These are phyloP conservation scores for Sutorius eximius DNA, from an alignment of 1,284 basidiomycete genomes.

Conservation along the genomic window DNA sequence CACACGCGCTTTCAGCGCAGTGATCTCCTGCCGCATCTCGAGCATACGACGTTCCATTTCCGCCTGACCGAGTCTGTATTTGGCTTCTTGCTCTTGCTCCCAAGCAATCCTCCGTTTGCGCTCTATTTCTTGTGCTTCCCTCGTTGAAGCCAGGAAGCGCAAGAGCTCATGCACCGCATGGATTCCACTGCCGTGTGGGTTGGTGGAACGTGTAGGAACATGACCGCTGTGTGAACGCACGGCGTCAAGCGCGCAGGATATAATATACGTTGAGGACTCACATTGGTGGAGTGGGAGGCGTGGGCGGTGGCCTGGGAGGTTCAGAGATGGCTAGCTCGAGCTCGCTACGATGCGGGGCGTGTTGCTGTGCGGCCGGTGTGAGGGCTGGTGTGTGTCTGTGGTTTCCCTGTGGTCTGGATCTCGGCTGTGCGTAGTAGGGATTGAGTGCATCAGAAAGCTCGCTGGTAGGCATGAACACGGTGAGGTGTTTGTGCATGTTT, in stretches of 20 bases:
- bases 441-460: slow-evolving; percentile 77
- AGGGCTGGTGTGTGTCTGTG: slow-evolving; percentile 13
- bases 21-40: slow-evolving; percentile 60
- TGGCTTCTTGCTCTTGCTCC: slow-evolving; percentile 69
- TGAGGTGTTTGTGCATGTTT: slow-evolving; percentile 31
- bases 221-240: slow-evolving; percentile 10
- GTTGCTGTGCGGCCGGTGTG: slow-evolving; percentile 34
- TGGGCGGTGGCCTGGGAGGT: slow-evolving; percentile 39
- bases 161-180: slow-evolving; percentile 58
- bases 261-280: slow-evolving; percentile 17
- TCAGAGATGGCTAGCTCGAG: slow-evolving; percentile 58
- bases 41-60: slow-evolving; percentile 59
- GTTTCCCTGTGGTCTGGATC: slow-evolving; percentile 34
- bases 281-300: slow-evolving; percentile 29
- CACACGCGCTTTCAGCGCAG: slow-evolving; percentile 44
- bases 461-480: slow-evolving; percentile 48
- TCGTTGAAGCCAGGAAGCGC: slow-evolving; percentile 51
- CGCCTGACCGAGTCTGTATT: slow-evolving; percentile 49
- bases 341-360: slow-evolving; percentile 55
- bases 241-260: neutral
- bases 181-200: slow-evolving; percentile 34
- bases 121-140: slow-evolving; percentile 59
- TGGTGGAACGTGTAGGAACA: slow-evolving; percentile 15
- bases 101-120: slow-evolving; percentile 55
- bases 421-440: slow-evolving; percentile 54